Conservation (phyloP, 768 basidiomycete species). For the Phylloporus sp. region DNA sequence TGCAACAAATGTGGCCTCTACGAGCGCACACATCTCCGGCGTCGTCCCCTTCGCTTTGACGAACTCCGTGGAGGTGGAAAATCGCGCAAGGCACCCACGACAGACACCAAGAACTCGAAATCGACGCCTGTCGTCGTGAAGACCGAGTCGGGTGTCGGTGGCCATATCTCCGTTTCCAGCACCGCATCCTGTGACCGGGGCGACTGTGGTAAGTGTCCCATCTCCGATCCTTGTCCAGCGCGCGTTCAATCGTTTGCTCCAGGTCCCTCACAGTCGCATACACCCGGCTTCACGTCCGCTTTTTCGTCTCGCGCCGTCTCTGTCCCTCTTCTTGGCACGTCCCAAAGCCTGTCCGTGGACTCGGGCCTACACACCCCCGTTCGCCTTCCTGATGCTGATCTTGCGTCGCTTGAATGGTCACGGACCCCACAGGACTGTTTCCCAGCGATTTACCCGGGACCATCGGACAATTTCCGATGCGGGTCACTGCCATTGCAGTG, state of each 20-base stretch:
- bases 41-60: slow-evolving; percentile 80
- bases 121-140: slow-evolving; percentile 44
- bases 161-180: slow-evolving; percentile 63
- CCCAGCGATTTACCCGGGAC: slow-evolving; percentile 25
- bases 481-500: slow-evolving; percentile 30
- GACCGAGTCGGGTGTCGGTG: slow-evolving; percentile 48
- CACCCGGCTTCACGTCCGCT: slow-evolving; percentile 49
- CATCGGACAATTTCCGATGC: slow-evolving; percentile 28
- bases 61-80: slow-evolving; percentile 86
- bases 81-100: slow-evolving; percentile 48
- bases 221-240: background rate
- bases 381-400: slow-evolving; percentile 69
- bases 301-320: slow-evolving; percentile 61
- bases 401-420: slow-evolving; percentile 46
- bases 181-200: slow-evolving; percentile 74
- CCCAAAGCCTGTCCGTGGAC: slow-evolving; percentile 46
- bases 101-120: slow-evolving; percentile 24
- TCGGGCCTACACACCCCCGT: slow-evolving; percentile 45
- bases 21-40: slow-evolving; percentile 81
- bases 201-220: slow-evolving; percentile 55
- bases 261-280: slow-evolving; percentile 34
- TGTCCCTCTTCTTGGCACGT: slow-evolving; percentile 53
- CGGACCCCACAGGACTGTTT: slow-evolving; percentile 28
- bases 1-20: slow-evolving; percentile 94
- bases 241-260: background rate